A percentile compares a stretch with the other conserved stretches of the same genome.
Conservation (phyloP, 192 early-diverging fungal genomes). For the Coemansia sp. region DNA sequence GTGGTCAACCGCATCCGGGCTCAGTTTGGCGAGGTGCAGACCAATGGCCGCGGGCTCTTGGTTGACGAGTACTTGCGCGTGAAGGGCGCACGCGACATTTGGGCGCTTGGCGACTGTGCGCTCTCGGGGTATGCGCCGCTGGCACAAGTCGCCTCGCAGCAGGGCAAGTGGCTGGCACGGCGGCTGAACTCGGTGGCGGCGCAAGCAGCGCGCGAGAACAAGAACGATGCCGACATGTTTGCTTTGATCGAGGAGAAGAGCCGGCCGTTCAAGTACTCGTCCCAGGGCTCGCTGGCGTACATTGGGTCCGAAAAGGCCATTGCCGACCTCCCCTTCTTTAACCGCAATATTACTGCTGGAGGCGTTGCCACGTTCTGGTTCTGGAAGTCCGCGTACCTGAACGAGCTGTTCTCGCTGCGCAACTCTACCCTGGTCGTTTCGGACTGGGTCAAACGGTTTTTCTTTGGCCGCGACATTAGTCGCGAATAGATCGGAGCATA, state of each 20-base stretch:
- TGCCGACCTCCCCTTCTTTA: slow-evolving; percentile 82
- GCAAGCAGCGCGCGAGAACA: background rate
- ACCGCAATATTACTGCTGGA: slow-evolving; percentile 60
- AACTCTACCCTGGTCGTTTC: slow-evolving; percentile 77
- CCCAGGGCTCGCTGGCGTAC: slow-evolving; percentile 85
- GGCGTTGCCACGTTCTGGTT: slow-evolving; percentile 71
- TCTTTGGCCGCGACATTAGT: slow-evolving; percentile 89
- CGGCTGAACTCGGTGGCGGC: slow-evolving; percentile 54
- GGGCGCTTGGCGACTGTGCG: slow-evolving; percentile 89
- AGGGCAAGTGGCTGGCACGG: slow-evolving; percentile 80
- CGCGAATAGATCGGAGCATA: slow-evolving; percentile 63
- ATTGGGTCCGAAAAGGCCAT: slow-evolving; percentile 93
- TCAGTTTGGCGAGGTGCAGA: slow-evolving; percentile 37
- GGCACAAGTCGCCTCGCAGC: slow-evolving; percentile 86
- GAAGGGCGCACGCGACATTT: slow-evolving; percentile 63
- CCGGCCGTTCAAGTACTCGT: slow-evolving; percentile 75
- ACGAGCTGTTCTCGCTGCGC: slow-evolving; percentile 78
- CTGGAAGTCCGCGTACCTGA: slow-evolving; percentile 72
- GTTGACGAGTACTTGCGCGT: slow-evolving; percentile 77
- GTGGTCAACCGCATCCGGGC: slow-evolving; percentile 53
- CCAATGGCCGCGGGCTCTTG: slow-evolving; percentile 56
- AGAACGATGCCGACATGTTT: slow-evolving; percentile 18
- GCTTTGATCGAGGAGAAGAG: slow-evolving; percentile 20
- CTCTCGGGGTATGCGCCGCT: slow-evolving; percentile 71
- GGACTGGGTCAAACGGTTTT: slow-evolving; percentile 87